These are phyloP conservation scores for Cephaloascus albidus DNA, from an alignment of 805 yeast species.

Conservation along the genomic window DNA sequence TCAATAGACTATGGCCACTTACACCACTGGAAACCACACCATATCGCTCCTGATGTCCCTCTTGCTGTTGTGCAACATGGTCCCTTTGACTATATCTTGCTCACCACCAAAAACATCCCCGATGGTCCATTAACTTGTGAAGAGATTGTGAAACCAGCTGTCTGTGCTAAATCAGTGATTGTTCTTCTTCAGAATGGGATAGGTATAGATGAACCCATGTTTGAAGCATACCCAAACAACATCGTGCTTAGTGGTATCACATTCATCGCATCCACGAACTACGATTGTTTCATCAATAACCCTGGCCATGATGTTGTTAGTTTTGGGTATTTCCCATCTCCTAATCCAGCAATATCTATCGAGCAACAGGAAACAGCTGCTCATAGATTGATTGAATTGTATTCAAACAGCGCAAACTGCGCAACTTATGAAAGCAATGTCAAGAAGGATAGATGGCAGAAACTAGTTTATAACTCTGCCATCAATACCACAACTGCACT, in stretches of 20 bases:
- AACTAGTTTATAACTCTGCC: constrained; percentile 24
- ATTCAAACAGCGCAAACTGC: constrained; percentile 13
- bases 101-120: constrained; percentile 13
- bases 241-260: constrained; percentile 25
- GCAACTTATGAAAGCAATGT: constrained; percentile 19
- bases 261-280: constrained; percentile 23
- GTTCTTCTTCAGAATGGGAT: constrained; percentile 31
- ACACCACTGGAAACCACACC: constrained; percentile 45
- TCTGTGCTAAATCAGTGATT: constrained; percentile 10
- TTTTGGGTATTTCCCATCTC: constrained; percentile 13
- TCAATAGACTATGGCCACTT: constrained; percentile 56
- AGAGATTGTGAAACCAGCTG: constrained; percentile 10
- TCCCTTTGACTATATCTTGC: constrained; percentile 10
- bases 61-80: constrained; percentile 21
- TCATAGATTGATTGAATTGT: constrained; percentile 16
- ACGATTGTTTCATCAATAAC: constrained; percentile 11
- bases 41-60: constrained; percentile 32
- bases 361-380: constrained; percentile 6
- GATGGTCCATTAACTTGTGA: constrained; percentile 4
- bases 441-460: constrained; percentile 26
- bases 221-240: constrained; percentile 20
- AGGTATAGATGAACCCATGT: constrained; percentile 22
- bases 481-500: constrained; percentile 25
- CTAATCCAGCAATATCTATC: constrained; percentile 7
- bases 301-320: constrained; percentile 11